Conservation (phyloP, 179 eudicot species). For the Sideroxylon spinosum region DNA sequence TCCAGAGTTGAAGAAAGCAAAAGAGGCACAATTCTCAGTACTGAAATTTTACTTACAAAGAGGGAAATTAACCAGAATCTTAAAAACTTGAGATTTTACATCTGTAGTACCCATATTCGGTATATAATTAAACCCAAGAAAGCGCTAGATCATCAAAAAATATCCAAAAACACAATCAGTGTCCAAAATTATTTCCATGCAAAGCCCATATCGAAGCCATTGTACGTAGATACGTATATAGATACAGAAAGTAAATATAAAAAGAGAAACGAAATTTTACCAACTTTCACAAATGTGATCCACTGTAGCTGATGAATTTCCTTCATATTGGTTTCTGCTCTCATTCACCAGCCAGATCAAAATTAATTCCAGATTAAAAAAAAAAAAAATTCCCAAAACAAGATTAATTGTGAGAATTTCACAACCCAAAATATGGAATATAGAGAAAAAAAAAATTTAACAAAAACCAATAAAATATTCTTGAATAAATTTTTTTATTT, state of each 20-base stretch:
- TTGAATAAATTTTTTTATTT: background rate
- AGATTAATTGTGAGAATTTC: background rate
- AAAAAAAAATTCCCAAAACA: background rate
- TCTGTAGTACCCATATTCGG: background rate
- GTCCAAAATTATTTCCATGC: slow-evolving; percentile 12
- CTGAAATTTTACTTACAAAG: background rate
- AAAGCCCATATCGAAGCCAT: slow-evolving; percentile 4
- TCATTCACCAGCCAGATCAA: background rate
- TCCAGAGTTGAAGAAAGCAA: background rate
- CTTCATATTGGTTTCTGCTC: background rate
- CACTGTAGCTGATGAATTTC: slow-evolving; percentile 11
- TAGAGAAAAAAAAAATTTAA: background rate
- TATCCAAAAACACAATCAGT: background rate
- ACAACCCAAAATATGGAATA: background rate
- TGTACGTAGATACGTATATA: background rate
- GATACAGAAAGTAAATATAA: background rate
- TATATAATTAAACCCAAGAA: slow-evolving; percentile 14
- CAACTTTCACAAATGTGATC: slow-evolving; percentile 4
- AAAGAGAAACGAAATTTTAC: background rate
- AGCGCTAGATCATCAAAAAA: background rate
- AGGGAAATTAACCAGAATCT: slow-evolving; percentile 6
- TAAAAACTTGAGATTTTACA: background rate
- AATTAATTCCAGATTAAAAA: background rate
- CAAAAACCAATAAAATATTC: background rate
- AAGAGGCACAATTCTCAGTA: background rate